Base-by-base conservation (phyloP, 768 basidiomycete species). In the Strobilomyces dryophilus region DNA sequence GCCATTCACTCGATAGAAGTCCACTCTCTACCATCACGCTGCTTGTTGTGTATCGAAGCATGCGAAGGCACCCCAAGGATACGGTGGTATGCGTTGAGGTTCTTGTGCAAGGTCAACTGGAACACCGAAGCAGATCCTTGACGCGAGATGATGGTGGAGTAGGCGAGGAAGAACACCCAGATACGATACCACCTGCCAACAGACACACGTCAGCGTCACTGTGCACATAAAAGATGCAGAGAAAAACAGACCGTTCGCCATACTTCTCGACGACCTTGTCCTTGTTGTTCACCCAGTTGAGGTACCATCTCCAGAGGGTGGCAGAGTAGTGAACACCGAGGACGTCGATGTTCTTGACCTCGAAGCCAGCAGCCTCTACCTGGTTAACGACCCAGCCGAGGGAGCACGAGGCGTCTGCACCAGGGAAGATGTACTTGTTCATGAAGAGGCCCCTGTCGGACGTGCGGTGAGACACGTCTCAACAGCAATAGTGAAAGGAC, bases 361-460 rank as follows among this genome's bases (percentile, higher is more conserved):
- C 97, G 61, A 98, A 98, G 55, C 95, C 95, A 53, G 90, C 93
- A 27, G 76, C 75, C 73, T 98, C 94, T 46, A 94, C 83, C 75
- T 91, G 79, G 56, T 74, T 80, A 55, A 99, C 79, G 51, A 97
- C 93, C 95, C 95, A 98, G 37, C 89, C 92, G 29, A 98, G 85
- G 18, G 95, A 91, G 70, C 92, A 92, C 3, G 87, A 92, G 0
- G 97, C 97, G 63, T 99, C 97, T 4, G 95, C 97, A 66, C 95
- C 95, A 42, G 97, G 95, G 86, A 99, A 99, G 67, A 99, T 74
- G 60, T 99, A 98, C 66, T 94, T 94, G 82, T 91, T 95, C 92
- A 95, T 95, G 77, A 95, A 95, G 21, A 95, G 79, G 59, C 93
- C 94, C 90, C 87, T 89, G 37, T 6, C 18, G 0, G 27, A n/a